Base-by-base conservation (phyloP, 1,284 basidiomycete genomes). In the Leucoagaricus sp. region DNA sequence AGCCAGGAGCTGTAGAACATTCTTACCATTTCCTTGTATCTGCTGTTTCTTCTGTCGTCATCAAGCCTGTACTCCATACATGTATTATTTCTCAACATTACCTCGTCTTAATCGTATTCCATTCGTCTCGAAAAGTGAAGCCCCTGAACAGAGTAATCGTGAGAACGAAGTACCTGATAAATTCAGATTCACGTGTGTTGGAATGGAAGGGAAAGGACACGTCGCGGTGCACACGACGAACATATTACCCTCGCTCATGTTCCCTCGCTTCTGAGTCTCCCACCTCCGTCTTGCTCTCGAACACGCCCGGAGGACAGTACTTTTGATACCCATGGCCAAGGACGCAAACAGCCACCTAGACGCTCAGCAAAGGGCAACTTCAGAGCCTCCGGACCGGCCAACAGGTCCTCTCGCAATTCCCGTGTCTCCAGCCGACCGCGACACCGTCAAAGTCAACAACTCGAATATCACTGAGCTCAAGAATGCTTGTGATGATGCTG, bases 401-500 rank as follows among this genome's bases (percentile, higher is more conserved):
- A 73, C 74, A 3, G 82, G 84, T 1, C 84, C 83, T 13, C 75
- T 85, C 31, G 79, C 80, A 61, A 71, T 83, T 45, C 61, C 72
- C n/a, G 69, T 79, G 6, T 59, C 76, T 15, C 62, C 73, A 0
- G 75, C 73, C 56, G 78, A 81, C 42, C 78, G 87, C 50, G 89
- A 93, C 49, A 73, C 76, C 23, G 80, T 94, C 67, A 91, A 89
- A 67, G 86, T 96, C 62, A 97, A 97, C 80, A 92, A 89, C 64
- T 81, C 86, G 25, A 93, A 83, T 69, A 67, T 85, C 49, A 81
- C 81, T 19, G 94, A 96, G 67, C 83, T 97, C 69, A 96, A 96
- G 77, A 86, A 88, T 64, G 86, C 94, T 12, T 89, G 91, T 63
- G 95, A 97, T 70, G 94, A 96, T 76, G 88, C 89, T 38, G 76